Base-by-base conservation (phyloP, 495 filamentous ascomycete species). In the Geoglossum glabrum region DNA sequence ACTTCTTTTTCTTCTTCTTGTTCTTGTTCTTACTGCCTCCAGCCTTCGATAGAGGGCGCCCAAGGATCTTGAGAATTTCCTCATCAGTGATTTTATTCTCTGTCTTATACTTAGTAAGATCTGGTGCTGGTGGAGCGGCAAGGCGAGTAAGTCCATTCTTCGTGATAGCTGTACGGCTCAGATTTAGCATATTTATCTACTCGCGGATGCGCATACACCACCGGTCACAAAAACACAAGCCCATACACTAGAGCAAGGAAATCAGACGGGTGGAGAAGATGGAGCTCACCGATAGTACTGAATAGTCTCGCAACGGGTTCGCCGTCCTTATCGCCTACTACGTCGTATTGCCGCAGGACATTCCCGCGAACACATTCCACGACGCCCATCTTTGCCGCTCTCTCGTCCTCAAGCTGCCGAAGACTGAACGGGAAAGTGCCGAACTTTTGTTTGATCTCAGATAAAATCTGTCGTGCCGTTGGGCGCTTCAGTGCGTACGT, bases 51-150 rank as follows among this genome's bases (percentile, higher is more conserved):
- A 95, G 69, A 15, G 92, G 89, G 68, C 84, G 84, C 70, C 87
- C 87, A 51, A 98, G 76, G 61, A 98, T 90, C 75, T 88, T 84
- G 57, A 95, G 82, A 61, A 98, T 78, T 71, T 95, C 89, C 70
- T 92, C 86, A 64, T 97, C 90, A 58, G 82, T 85, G 67, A 98
- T 92, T 80, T 95, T 95, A 79, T 98, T 96, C 69, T 97, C 87
- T 2, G 85, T 82, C 77, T 90, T 87, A 76, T 81, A 77, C 71
- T 88, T 85, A 64, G 74, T 74, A 49, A 92, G 65, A 63, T 96
- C 86, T 21, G 78, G 72, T 9, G 79, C 68, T 57, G 84, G 79
- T 25, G 92, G 84, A 7, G 79, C 81, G 43, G 86, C 81, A 27
- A 98, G 72, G 69, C 85, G 86, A 64, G 82, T 84, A 67, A 98